Conservation (phyloP, 139 green algal species). For the Coccomyxa sp. region DNA sequence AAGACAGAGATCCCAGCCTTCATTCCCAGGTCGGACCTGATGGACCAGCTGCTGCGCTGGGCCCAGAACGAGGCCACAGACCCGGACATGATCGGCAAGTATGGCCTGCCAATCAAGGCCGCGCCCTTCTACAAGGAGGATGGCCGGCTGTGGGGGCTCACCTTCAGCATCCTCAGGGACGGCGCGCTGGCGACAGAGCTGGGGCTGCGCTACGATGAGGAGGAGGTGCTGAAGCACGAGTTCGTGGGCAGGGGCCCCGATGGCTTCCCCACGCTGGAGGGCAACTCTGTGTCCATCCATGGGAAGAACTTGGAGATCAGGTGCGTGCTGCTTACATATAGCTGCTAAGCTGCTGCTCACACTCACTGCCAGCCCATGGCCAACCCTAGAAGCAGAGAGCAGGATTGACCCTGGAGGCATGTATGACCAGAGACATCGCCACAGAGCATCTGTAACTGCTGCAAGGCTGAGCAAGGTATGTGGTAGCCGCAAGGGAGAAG, state of each 20-base stretch:
- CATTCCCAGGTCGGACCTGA: slow-evolving; percentile 75
- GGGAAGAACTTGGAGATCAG: slow-evolving; percentile 78
- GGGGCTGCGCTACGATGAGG: slow-evolving; percentile 65
- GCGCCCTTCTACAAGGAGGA: slow-evolving; percentile 29
- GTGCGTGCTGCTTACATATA: too few species aligned
- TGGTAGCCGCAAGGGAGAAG: not conserved
- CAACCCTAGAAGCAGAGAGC: not conserved
- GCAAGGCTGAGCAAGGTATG: not conserved
- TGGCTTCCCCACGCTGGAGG: slow-evolving; percentile 72
- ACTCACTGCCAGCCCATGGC: not conserved
- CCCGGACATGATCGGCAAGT: slow-evolving; percentile 51
- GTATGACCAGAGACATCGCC: not conserved
- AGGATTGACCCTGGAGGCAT: not conserved
- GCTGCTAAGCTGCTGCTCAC: not conserved
- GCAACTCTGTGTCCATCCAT: slow-evolving; percentile 51
- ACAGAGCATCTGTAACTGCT: not conserved
- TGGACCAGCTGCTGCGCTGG: slow-evolving; percentile 79
- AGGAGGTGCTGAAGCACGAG: slow-evolving; percentile 58
- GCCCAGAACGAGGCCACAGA: slow-evolving; percentile 62
- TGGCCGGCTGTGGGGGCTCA: slow-evolving; percentile 59
- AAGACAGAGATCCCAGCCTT: slow-evolving; percentile 79
- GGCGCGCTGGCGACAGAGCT: slow-evolving; percentile 53
- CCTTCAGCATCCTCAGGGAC: slow-evolving; percentile 65
- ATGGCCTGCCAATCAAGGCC: slow-evolving; percentile 64
- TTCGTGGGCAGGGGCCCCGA: slow-evolving; percentile 69